A percentile compares a stretch with the other conserved stretches of the same genome.
phyloP scores from a whole-genome alignment of 176 grass and related monocot genomes.

The Typha latifolia region DNA sequence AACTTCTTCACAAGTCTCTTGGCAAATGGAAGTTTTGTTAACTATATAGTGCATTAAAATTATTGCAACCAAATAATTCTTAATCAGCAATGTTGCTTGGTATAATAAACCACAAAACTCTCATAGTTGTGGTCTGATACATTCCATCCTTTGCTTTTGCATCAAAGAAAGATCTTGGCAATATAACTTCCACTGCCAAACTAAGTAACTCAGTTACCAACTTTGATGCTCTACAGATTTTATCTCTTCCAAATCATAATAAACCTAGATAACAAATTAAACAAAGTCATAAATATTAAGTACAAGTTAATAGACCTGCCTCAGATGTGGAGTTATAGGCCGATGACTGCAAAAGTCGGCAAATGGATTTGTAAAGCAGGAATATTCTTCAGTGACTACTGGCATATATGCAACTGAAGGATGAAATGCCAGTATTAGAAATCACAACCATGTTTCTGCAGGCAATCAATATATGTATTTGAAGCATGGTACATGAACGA shows the following conservation, averaged over 20 bases:
- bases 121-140: slow-evolving; percentile 68
- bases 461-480: neutral
- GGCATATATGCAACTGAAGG: no score
- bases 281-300: no score
- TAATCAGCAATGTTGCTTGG: slow-evolving; percentile 35
- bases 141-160: slow-evolving; percentile 49
- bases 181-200: slow-evolving; percentile 41
- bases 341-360: no score
- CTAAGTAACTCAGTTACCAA: slow-evolving; percentile 18
- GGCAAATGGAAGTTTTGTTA: slow-evolving; percentile 1
- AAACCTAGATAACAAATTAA: neutral
- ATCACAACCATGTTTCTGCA: neutral
- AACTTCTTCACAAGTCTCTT: neutral
- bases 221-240: neutral
- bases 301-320: no score
- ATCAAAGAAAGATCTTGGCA: slow-evolving; percentile 50
- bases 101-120: slow-evolving; percentile 63
- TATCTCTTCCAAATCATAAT: neutral
- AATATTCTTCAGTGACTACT: no score
- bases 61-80: neutral
- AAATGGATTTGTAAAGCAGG: no score
- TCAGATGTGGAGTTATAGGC: no score
- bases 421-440: neutral
- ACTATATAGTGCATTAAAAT: neutral
- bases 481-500: neutral